Percentiles rank a stretch among this genome's conserved stretches.
Evolutionary conservation across 192 early-diverging fungal genomes (phyloP).

Genomic region (Coemansia sp.): DNA sequence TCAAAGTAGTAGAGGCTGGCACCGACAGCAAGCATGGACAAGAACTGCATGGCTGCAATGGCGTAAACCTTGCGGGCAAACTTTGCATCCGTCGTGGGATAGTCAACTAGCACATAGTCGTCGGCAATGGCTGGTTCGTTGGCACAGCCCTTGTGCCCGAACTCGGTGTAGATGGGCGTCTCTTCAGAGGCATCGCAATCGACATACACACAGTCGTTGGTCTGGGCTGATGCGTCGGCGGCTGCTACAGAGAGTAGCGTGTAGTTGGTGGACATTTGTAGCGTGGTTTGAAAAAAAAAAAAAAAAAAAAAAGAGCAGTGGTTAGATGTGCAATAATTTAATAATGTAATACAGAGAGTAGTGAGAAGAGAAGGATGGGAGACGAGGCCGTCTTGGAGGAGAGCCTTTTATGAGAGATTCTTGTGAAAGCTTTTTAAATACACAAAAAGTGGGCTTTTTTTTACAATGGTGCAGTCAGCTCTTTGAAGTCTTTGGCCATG

Average conservation of each 20-base stretch:
- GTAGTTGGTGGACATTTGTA: background rate
- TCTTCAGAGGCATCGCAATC: background rate
- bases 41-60: background rate
- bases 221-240: background rate
- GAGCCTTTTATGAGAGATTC: background rate
- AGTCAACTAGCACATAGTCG: background rate
- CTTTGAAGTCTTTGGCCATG: background rate
- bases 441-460: background rate
- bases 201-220: background rate
- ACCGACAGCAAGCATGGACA: conserved; percentile 1
- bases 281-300: background rate
- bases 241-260: background rate
- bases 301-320: background rate
- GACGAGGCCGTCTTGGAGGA: background rate
- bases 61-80: conserved; percentile 9
- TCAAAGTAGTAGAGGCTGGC: conserved; percentile 5
- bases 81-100: background rate
- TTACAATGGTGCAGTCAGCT: background rate
- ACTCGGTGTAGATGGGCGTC: no score
- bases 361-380: background rate
- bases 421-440: background rate
- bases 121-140: background rate
- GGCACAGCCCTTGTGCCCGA: background rate
- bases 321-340: no score
- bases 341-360: background rate